Conservation (phyloP, 2,329 filamentous ascomycete genomes). For the Colletotrichum ledebouriae region DNA sequence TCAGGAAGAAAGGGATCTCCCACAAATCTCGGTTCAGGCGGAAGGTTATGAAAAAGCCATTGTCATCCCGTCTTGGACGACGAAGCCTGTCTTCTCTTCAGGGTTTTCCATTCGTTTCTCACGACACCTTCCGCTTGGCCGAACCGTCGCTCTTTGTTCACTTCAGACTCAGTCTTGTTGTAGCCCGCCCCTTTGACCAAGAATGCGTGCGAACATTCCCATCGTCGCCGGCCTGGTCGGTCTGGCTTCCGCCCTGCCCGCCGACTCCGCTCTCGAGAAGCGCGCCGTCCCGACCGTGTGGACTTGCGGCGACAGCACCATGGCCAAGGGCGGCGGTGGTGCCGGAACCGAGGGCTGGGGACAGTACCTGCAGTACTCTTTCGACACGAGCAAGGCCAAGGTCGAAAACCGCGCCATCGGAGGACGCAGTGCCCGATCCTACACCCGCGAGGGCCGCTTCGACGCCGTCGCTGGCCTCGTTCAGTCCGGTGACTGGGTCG, state of each 20-base stretch:
- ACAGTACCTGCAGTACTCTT: conserved; percentile 65
- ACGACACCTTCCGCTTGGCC: not conserved
- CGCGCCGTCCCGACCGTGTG: conserved; percentile 58
- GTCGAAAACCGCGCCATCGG: conserved; percentile 71
- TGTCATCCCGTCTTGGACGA: not conserved
- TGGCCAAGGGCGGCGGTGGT: conserved; percentile 63
- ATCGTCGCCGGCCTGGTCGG: conserved; percentile 29
- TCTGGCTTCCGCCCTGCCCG: conserved; percentile 41
- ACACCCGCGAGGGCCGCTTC: conserved; percentile 76
- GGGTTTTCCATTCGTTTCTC: conserved; percentile 3
- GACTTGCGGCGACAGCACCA: conserved; percentile 73
- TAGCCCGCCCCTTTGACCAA: not conserved
- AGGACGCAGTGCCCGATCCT: conserved; percentile 76
- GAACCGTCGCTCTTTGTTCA: conserved; percentile 7
- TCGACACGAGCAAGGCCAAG: conserved; percentile 58
- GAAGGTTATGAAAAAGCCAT: conserved; percentile 14
- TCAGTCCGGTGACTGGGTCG: conserved; percentile 71
- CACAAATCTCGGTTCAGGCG: conserved; percentile 11
- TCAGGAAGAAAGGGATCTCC: conserved; percentile 16
- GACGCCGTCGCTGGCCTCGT: conserved; percentile 66
- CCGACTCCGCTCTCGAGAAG: conserved; percentile 41
- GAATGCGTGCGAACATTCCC: conserved; percentile 33
- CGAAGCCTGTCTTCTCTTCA: not conserved
- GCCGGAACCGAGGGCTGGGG: conserved; percentile 71
- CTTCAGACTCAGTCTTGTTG: not conserved